Base-by-base conservation (phyloP, 129 eudicot genomes). In the Erigeron canadensis region DNA sequence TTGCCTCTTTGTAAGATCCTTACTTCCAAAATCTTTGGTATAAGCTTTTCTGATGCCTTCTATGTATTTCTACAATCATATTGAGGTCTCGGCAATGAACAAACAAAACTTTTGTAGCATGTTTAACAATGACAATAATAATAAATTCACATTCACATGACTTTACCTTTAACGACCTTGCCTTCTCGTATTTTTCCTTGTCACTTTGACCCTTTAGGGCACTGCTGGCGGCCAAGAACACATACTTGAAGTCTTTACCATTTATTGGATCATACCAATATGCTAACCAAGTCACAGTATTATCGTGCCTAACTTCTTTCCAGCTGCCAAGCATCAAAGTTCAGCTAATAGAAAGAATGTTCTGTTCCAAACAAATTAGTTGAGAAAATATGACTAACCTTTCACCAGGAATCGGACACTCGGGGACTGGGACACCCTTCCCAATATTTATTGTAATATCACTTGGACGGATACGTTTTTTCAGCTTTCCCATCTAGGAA, bases 201-300 rank as follows among this genome's bases (percentile, higher is more conserved):
- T 95, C 99, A 81, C 99, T 95, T 83, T 95, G 99, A 43, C 99
- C 99, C 70, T 95, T 95, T 53, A 95, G 77, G 45, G 91, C 65
- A 79, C 99, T 95, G 75, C 99, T 95, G 47, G 99, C 91, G 5
- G 97, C 99, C 76, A 95, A 77, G 73, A 95, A 95, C 63, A 95
- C 97, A 51, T 95, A 95, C 75, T 95, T 95, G 81, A 88, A 95
- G 75, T 89, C 97, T 81, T 84, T 95, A 16, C 82, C 89, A 71
- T 86, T 95, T 66, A 95, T 90, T 45, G 99, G 97, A 81, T 95
- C 99, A 81, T 81, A 77, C 99, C 99, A 95, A 76, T 58, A 95
- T 16, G 99, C 99, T 77, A 95, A 84, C 99, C 99, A 95, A 51
- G 99, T 95, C 54, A 95, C 99, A 0, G 97, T 95, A 72, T 95